Conservation (phyloP, 2,329 filamentous ascomycete genomes). For the Colletotrichum eremochloae region DNA sequence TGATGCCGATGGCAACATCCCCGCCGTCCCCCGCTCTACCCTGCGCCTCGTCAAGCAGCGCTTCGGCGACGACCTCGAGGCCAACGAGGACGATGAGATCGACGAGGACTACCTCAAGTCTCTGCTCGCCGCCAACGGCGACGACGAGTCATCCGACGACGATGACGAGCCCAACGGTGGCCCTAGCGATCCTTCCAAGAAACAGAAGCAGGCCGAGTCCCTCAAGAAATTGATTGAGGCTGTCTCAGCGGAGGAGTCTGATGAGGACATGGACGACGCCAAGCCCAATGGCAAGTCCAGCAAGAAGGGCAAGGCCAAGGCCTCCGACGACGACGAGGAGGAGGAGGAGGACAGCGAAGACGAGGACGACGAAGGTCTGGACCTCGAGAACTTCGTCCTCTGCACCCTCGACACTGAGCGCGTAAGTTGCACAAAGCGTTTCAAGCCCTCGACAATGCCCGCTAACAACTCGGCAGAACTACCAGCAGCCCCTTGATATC, state of each 20-base stretch:
- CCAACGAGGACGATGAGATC: conserved; percentile 73
- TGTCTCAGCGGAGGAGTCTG: conserved; percentile 68
- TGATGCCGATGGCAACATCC: conserved; percentile 72
- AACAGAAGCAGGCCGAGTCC: conserved; percentile 83
- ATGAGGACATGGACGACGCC: conserved; percentile 82
- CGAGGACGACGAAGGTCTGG: conserved; percentile 72
- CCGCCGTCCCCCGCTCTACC: conserved; percentile 80
- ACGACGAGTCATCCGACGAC: conserved; percentile 62
- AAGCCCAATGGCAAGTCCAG: conserved; percentile 71
- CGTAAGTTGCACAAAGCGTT: conserved; percentile 65
- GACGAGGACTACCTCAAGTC: conserved; percentile 75
- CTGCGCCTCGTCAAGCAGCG: conserved; percentile 89
- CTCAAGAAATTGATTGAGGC: conserved; percentile 83
- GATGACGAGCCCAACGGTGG: conserved; percentile 80
- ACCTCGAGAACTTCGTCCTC: conserved; percentile 90
- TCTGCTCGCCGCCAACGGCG: conserved; percentile 66
- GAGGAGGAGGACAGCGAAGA: conserved; percentile 66
- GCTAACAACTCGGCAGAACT: conserved; percentile 71
- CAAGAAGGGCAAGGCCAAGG: conserved; percentile 80
- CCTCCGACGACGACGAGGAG: conserved; percentile 71
- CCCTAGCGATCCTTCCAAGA: conserved; percentile 91
- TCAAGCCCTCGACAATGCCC: neutral
- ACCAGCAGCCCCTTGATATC: conserved; percentile 95
- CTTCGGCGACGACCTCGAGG: conserved; percentile 66
- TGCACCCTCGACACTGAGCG: conserved; percentile 95